These are phyloP conservation scores for Trametes sp. DNA, from an alignment of 1,284 basidiomycete genomes.

Conservation along the genomic window DNA sequence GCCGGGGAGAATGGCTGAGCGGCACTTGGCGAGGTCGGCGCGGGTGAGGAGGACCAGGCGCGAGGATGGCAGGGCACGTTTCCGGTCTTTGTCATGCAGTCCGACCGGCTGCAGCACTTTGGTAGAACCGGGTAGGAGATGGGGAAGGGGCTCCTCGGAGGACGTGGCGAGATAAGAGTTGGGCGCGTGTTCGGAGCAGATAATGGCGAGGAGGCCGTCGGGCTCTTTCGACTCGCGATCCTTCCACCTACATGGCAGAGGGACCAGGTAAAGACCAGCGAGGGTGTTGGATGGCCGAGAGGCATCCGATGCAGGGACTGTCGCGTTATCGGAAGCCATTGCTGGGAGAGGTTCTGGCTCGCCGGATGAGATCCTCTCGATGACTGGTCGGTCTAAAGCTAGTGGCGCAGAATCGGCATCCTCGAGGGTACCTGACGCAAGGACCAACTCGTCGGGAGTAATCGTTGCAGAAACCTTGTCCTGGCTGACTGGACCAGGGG, in stretches of 20 bases:
- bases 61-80: not conserved
- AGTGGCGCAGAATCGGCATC: no score
- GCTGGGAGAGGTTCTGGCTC: no score
- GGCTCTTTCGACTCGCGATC: not conserved
- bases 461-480: no score
- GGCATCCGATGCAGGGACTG: no score
- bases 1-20: not conserved
- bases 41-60: not conserved
- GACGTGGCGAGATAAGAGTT: not conserved
- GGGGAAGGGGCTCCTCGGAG: not conserved
- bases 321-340: no score
- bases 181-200: not conserved
- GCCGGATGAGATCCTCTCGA: no score
- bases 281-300: not conserved
- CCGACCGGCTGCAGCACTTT: not conserved
- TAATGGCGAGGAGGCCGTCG: not conserved
- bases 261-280: not conserved
- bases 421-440: no score
- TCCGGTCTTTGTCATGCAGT: not conserved
- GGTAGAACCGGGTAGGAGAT: not conserved
- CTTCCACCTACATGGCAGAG: not conserved
- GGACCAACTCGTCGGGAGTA: no score
- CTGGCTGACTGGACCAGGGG: no score
- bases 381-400: no score
- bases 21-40: not conserved